phyloP scores from a whole-genome alignment of 2,329 filamentous ascomycete genomes.

The Sporothrix euskadiensis region DNA sequence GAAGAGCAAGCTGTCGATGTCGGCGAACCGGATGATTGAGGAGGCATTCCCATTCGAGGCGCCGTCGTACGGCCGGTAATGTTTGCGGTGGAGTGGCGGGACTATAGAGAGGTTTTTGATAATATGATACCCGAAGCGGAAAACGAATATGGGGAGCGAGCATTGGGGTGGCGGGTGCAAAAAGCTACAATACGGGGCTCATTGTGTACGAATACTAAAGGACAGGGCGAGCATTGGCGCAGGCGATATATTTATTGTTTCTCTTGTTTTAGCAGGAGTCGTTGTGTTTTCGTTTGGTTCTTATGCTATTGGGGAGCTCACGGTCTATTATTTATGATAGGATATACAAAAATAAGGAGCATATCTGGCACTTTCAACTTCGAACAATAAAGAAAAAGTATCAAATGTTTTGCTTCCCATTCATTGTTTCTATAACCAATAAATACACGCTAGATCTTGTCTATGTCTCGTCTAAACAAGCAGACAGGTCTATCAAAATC shows the following conservation, averaged over 20 bases:
- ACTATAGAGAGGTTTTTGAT: not conserved
- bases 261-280: not conserved
- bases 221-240: constrained; percentile 9
- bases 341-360: not conserved
- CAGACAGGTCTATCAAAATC: not conserved
- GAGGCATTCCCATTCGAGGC: constrained; percentile 73
- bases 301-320: not conserved
- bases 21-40: constrained; percentile 80
- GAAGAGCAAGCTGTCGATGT: constrained; percentile 86
- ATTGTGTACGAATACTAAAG: not conserved
- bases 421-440: not conserved
- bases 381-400: too few relatives aligned
- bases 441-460: not conserved
- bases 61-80: not conserved
- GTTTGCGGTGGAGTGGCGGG: not conserved
- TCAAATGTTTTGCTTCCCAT: not conserved
- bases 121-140: not conserved
- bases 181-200: not conserved
- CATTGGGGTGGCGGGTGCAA: not conserved
- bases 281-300: not conserved
- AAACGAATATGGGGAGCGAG: not conserved
- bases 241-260: not conserved
- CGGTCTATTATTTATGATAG: not conserved
- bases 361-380: not conserved
- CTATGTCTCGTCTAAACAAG: not conserved